phyloP scores from a whole-genome alignment of 805 yeast species.

The Vanderwaltozyma polyspora region DNA sequence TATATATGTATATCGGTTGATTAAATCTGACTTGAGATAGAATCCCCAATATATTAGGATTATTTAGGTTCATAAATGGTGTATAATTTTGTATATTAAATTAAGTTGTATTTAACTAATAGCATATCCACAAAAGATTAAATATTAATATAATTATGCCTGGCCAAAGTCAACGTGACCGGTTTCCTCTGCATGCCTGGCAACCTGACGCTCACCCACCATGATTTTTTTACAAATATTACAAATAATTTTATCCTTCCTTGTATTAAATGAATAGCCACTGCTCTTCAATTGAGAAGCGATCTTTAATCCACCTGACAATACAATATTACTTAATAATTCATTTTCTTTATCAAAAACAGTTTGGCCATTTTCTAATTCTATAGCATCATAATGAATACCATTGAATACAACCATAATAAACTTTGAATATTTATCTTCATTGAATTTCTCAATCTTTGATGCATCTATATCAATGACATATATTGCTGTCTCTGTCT shows the following conservation, averaged over 20 bases:
- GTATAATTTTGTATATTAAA: too few relatives aligned
- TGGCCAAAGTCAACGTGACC: slow-evolving; percentile 59
- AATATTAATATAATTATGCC: slow-evolving; percentile 8
- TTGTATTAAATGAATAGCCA: slow-evolving; percentile 58
- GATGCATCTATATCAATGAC: slow-evolving; percentile 58
- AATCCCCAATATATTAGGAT: too few relatives aligned
- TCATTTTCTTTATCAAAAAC: slow-evolving; percentile 23
- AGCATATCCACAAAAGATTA: too few relatives aligned
- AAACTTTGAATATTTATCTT: slow-evolving; percentile 31
- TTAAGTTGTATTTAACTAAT: too few relatives aligned
- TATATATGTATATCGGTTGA: too few relatives aligned
- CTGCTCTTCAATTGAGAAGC: slow-evolving; percentile 35
- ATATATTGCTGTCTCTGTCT: slow-evolving; percentile 40
- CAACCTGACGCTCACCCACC: slow-evolving; percentile 54
- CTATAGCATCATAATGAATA: slow-evolving; percentile 60
- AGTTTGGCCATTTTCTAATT: slow-evolving; percentile 28
- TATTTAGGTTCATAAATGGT: too few relatives aligned
- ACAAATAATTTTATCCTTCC: slow-evolving; percentile 47
- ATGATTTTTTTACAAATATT: slow-evolving; percentile 40
- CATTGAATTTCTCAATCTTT: slow-evolving; percentile 43
- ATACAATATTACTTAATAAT: slow-evolving; percentile 25
- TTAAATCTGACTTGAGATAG: too few relatives aligned
- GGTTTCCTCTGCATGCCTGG: slow-evolving; percentile 49
- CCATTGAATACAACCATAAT: slow-evolving; percentile 56
- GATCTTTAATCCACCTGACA: slow-evolving; percentile 31